Base-by-base conservation (phyloP, 139 green algal species). In the Pseudopediastrum boryanum region DNA sequence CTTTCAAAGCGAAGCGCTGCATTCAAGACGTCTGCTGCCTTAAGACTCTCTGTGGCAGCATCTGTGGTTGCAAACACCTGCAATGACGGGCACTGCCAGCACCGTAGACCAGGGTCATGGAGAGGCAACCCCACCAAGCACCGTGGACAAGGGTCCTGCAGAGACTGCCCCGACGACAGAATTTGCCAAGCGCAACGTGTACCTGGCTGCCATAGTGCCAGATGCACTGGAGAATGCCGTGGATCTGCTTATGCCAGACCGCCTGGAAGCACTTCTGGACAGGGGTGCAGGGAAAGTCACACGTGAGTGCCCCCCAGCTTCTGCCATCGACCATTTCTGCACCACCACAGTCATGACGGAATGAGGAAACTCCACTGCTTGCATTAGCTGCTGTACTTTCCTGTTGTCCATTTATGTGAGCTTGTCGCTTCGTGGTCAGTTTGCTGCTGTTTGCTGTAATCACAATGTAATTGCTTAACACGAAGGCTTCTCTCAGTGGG, bases 181-280 rank as follows among this genome's bases (percentile, higher is more conserved):
- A 19, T 74, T 76, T 42, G 61, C 23, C 51, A 68, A 82, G 36
- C 66, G 76, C 76, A 67, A 76, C 42, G 59, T 29, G 27, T 52
- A 67, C 51, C 66, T 77, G 5, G 77, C 46, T 38, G 31, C 59
- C 6, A 19, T 70, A 4, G 46, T 76, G 12, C 77, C 68, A 2
- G 77, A 83, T 38, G 66, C 41, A 2, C 62, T 83, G 21, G 52
- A 77, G 77, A 61, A 77, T 43, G 33, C 52, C 33, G 52, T 77
- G 6, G 76, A 75, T 3, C 23, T 19, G 4, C 36, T 54, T 10
- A 8, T 35, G 8, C 35, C 39, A 19, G 33, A 54, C 66, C 3
- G 12, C 54, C 54, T 58, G 54, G 27, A 66, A 36, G 69, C 69
- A 6, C 25, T 36, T 3, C 38, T 65, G 7, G 69, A 52, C 10